Conservation (phyloP, 768 basidiomycete genomes). For the Favolaschia claudopus region DNA sequence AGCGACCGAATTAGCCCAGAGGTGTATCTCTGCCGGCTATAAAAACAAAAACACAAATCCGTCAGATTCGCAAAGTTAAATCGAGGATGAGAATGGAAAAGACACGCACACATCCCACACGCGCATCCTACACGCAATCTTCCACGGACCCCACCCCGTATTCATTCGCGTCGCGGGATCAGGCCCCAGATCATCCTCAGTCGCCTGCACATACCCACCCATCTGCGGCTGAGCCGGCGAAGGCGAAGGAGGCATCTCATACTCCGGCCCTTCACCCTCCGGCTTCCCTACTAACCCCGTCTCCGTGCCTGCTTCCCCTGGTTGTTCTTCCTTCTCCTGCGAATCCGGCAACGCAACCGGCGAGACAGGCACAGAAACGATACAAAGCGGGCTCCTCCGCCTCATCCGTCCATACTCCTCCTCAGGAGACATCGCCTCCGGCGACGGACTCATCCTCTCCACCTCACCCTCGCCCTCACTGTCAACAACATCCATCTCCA, state of each 20-base stretch:
- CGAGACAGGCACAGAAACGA: neutral
- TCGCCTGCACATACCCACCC: neutral
- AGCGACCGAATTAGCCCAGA: conserved; percentile 25
- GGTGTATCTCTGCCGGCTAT: conserved; percentile 20
- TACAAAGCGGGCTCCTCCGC: conserved; percentile 11
- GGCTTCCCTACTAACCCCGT: too few relatives aligned
- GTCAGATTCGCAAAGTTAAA: neutral
- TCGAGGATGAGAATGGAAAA: neutral
- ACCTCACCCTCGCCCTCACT: neutral
- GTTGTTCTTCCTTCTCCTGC: neutral
- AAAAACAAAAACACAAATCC: neutral
- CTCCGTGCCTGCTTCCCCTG: neutral
- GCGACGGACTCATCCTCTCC: neutral
- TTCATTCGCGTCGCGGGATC: conserved; percentile 14
- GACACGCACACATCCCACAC: conserved; percentile 27
- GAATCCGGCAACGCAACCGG: neutral
- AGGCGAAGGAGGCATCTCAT: too few relatives aligned
- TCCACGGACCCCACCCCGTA: conserved; percentile 25
- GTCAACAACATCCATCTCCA: neutral
- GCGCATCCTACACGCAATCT: conserved; percentile 27
- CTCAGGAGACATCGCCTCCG: neutral
- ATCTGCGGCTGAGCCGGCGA: neutral
- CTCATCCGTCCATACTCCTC: conserved; percentile 4
- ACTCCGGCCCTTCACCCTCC: too few relatives aligned
- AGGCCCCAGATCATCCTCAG: conserved; percentile 15